Percentiles rank a stretch among this genome's conserved stretches.
Evolutionary conservation across 768 basidiomycete species (phyloP).

Genomic region (Boletus barrowsii): DNA sequence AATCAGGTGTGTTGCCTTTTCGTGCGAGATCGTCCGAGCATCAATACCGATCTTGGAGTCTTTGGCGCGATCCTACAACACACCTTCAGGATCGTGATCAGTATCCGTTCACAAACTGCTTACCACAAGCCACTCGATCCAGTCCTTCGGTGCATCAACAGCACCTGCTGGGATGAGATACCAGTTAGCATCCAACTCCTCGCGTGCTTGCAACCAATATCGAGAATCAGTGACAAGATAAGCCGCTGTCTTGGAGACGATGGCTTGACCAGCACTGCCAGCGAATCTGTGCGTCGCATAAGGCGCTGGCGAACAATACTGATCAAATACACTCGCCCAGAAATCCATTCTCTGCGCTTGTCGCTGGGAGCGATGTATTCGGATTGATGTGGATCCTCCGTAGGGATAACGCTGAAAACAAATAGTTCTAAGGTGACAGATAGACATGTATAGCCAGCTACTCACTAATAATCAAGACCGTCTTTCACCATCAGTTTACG

Average conservation of each 20-base stretch:
- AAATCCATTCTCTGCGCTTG: constrained; percentile 74
- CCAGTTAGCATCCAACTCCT: constrained; percentile 76
- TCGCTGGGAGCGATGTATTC: constrained; percentile 79
- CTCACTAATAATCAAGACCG: constrained; percentile 73
- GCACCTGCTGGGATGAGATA: constrained; percentile 56
- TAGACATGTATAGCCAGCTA: constrained; percentile 13
- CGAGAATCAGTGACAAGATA: constrained; percentile 79
- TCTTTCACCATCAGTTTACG: constrained; percentile 67
- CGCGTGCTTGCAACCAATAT: constrained; percentile 77
- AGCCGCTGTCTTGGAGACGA: constrained; percentile 63
- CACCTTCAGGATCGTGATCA: constrained; percentile 1
- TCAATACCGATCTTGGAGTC: constrained; percentile 73
- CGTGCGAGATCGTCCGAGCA: constrained; percentile 76
- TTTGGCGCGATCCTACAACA: constrained; percentile 36
- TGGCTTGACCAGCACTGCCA: constrained; percentile 67
- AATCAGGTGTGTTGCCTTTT: constrained; percentile 61
- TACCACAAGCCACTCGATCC: constrained; percentile 78
- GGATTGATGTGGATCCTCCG: constrained; percentile 79
- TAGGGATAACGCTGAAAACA: constrained; percentile 61
- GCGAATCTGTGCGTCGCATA: constrained; percentile 45
- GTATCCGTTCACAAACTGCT: constrained; percentile 18
- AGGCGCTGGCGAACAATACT: constrained; percentile 17
- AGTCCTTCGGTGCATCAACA: constrained; percentile 56
- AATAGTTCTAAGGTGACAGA: constrained; percentile 7
- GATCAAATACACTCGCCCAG: constrained; percentile 54